These are phyloP conservation scores for Coelastrella sp. DNA, from an alignment of 139 green algal genomes.

Conservation along the genomic window DNA sequence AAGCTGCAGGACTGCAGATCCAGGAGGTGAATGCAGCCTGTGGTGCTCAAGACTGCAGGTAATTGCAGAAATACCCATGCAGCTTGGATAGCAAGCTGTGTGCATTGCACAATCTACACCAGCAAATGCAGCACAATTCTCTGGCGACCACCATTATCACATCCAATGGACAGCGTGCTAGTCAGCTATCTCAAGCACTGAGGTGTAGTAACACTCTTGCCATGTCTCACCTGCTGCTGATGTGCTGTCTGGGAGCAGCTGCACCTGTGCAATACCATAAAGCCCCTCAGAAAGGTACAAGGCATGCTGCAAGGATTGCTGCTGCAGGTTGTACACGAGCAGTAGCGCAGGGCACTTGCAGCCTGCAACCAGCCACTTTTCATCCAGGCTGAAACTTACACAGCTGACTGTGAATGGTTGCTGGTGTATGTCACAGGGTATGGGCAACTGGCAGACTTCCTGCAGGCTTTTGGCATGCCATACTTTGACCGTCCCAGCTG, in stretches of 20 bases:
- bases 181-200: background rate
- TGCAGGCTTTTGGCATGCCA: constrained; percentile 2
- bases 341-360: constrained; percentile 31
- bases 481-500: background rate
- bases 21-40: constrained; percentile 56
- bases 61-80: background rate
- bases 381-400: constrained; percentile 35
- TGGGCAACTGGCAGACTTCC: background rate
- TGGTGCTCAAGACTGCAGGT: constrained; percentile 52
- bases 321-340: constrained; percentile 35
- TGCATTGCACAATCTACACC: background rate
- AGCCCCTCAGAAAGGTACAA: constrained; percentile 27
- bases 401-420: constrained; percentile 18
- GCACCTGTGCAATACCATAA: constrained; percentile 24
- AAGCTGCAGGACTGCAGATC: constrained; percentile 36
- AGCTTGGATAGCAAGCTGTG: background rate
- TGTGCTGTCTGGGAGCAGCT: constrained; percentile 36
- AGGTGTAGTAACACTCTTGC: background rate
- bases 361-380: constrained; percentile 33
- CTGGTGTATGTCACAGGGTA: background rate
- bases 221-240: constrained; percentile 42
- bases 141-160: background rate
- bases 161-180: background rate
- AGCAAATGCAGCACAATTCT: background rate
- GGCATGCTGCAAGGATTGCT: background rate